phyloP scores from a whole-genome alignment of 2,329 filamentous ascomycete species.

The Pseudogymnoascus sp. region DNA sequence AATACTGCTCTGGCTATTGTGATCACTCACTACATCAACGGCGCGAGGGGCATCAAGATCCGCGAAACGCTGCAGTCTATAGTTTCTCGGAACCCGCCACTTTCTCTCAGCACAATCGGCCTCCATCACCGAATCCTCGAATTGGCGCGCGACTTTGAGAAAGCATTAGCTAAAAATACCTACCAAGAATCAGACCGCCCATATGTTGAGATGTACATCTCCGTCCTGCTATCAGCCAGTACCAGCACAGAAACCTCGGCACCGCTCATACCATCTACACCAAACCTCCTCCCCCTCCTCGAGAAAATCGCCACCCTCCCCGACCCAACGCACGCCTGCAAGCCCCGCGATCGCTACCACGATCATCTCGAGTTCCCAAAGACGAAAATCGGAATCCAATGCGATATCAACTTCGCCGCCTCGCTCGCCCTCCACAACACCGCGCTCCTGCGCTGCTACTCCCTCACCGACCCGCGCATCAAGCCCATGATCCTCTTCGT shows the following conservation, averaged over 20 bases:
- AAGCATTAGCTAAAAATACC: conserved; percentile 39
- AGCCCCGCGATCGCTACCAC: conserved; percentile 44
- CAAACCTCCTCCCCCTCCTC: conserved; percentile 25
- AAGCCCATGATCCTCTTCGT: conserved; percentile 73
- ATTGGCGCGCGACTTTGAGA: conserved; percentile 47
- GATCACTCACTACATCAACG: conserved; percentile 40
- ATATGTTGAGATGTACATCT: conserved; percentile 41
- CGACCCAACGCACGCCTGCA: conserved; percentile 36
- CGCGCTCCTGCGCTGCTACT: conserved; percentile 72
- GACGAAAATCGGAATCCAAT: conserved; percentile 69
- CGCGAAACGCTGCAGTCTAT: conserved; percentile 31
- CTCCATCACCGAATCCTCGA: conserved; percentile 44
- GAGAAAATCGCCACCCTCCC: conserved; percentile 33
- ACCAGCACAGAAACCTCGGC: background rate
- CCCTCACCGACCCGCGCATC: conserved; percentile 68
- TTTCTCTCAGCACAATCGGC: conserved; percentile 5
- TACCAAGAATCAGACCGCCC: conserved; percentile 33
- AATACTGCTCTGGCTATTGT: conserved; percentile 24
- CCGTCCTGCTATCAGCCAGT: conserved; percentile 34
- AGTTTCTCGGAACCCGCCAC: conserved; percentile 30
- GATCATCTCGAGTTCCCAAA: conserved; percentile 70
- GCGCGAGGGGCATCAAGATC: conserved; percentile 40
- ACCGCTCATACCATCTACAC: background rate
- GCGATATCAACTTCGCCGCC: conserved; percentile 87
- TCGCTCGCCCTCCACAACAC: conserved; percentile 80